Base-by-base conservation (phyloP, 805 yeast genomes). In the Metschnikowia gruessii region DNA sequence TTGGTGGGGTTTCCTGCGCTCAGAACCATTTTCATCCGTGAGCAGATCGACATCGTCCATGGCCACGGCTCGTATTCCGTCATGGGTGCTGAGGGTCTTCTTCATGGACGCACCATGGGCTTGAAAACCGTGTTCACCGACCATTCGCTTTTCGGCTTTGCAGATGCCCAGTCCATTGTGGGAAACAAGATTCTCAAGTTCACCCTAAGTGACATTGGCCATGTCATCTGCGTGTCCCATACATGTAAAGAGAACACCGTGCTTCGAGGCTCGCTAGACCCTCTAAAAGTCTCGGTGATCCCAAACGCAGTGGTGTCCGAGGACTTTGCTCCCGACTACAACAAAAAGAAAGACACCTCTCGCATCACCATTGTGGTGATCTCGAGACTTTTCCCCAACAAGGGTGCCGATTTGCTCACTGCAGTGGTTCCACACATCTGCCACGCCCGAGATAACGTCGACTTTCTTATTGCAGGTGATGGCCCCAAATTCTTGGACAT, bases 211-310 rank as follows among this genome's bases (percentile, higher is more conserved):
- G 95, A 89, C 57, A 82, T 90, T 4, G 96, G 95, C 48, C 92
- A 92, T 62, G 89, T 87, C 38, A 92, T 94, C n/a, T 88, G 97
- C 65, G 99, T 94, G 1, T 87, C 96, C 3, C 94, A 94, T 61
- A 92, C 97, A 0, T 89, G 98, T 63, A 91, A 94, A 60, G 99
- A 94, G 56, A 94, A 94, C 62, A 90, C 96, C 8, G 96, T 91
- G 4, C 72, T 94, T 11, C 71, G 99, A 42, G 95, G 96, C 0
- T 79, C 85, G 1, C 66, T 91, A 34, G 87, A 88, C 53, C 97
- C 97, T 0, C 60, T 76, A 4, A 68, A 69, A 42, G 92, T 90
- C 3, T 83, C 91, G 13, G 99, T 91, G 19, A 94, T 94, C 15
- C 99, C 99, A 0, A 94, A 94, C 66, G 99, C 99, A 0, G 95